These are phyloP conservation scores for Entonaema liquescens DNA, from an alignment of 495 filamentous ascomycete genomes.

Conservation along the genomic window DNA sequence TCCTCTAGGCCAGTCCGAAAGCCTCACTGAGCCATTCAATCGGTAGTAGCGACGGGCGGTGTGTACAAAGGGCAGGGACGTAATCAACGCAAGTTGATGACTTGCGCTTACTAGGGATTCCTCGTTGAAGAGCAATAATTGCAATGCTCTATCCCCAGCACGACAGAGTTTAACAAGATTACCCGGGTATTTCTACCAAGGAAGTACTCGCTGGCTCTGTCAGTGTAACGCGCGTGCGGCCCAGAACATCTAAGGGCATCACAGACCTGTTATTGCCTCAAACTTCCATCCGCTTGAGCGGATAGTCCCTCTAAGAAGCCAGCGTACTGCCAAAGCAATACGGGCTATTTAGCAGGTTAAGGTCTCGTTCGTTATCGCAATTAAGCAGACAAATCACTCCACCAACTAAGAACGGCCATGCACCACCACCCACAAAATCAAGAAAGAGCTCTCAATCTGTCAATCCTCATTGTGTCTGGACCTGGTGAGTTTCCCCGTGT, in stretches of 20 bases:
- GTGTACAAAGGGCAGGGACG: slow-evolving; percentile 77
- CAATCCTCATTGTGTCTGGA: no score
- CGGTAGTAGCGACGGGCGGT: slow-evolving; percentile 73
- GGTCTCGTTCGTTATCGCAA: no score
- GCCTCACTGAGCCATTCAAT: slow-evolving; percentile 80
- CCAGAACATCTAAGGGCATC: slow-evolving; percentile 14
- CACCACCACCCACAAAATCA: no score
- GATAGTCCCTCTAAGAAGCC: no score
- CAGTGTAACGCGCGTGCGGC: slow-evolving; percentile 61
- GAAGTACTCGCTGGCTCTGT: slow-evolving; percentile 75
- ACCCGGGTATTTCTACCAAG: slow-evolving; percentile 76
- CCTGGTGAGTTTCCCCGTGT: no score
- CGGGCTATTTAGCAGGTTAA: no score
- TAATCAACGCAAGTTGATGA: slow-evolving; percentile 80
- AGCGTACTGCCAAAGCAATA: no score
- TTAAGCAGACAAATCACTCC: no score
- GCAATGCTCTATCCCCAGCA: slow-evolving; percentile 81
- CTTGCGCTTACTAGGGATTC: slow-evolving; percentile 78
- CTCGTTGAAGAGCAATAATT: slow-evolving; percentile 84
- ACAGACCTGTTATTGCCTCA: no score
- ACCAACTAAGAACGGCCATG: no score
- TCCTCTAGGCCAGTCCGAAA: slow-evolving; percentile 72
- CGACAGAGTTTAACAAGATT: slow-evolving; percentile 81
- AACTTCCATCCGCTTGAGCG: no score
- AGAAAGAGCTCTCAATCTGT: no score